Conservation (phyloP, 345 rosid genomes). For the Anastatica hierochuntica region DNA sequence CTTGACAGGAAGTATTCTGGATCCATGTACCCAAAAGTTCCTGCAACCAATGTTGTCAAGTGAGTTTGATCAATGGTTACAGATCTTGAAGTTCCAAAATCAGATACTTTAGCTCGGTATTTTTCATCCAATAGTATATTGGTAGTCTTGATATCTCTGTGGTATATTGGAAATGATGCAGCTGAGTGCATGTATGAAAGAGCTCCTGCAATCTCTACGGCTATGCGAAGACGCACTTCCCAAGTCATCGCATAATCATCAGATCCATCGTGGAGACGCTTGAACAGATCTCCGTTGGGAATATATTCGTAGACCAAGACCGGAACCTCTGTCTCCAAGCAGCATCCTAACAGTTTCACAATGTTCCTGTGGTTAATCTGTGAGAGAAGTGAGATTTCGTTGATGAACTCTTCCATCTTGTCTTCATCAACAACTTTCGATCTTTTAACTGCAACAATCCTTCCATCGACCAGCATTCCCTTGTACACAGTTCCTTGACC, state of each 20-base stretch:
- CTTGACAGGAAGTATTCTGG: conserved; percentile 30
- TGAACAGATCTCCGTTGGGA: conserved; percentile 17
- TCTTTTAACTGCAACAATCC: conserved; percentile 14
- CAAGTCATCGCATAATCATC: conserved; percentile 8
- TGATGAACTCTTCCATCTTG: conserved; percentile 12
- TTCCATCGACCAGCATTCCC: conserved; percentile 13
- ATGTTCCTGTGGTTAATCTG: conserved; percentile 19
- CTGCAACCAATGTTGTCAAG: conserved; percentile 24
- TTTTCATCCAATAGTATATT: conserved; percentile 14
- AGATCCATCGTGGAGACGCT: background rate
- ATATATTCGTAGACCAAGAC: conserved; percentile 18
- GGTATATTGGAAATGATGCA: conserved; percentile 16
- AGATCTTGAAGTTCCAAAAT: conserved; percentile 23
- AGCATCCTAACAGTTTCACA: conserved; percentile 23
- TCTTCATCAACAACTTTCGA: conserved; percentile 14
- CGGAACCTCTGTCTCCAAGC: conserved; percentile 18
- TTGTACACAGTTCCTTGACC: conserved; percentile 26
- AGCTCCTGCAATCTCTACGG: background rate
- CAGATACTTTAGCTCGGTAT: conserved; percentile 11
- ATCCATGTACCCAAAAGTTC: conserved; percentile 34
- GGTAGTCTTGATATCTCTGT: conserved; percentile 20
- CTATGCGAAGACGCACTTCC: conserved; percentile 22
- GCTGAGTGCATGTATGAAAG: conserved; percentile 19
- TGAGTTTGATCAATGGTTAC: conserved; percentile 18
- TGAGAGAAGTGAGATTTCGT: conserved; percentile 11